Evolutionary conservation across 192 early-diverging fungal genomes (phyloP), one percentile per base, ranked within the genome.

Genomic region (Rhizophagus clarus): DNA sequence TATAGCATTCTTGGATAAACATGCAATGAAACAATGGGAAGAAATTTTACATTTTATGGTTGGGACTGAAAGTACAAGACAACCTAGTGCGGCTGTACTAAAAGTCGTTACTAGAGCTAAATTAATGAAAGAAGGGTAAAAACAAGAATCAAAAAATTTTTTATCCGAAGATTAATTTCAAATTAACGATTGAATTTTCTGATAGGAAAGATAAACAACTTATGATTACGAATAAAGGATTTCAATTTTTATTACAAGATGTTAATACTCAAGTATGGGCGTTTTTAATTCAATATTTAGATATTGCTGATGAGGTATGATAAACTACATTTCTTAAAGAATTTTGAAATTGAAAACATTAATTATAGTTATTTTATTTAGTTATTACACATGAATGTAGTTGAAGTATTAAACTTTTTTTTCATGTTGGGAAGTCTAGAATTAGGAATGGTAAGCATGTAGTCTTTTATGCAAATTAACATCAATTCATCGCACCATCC

Each of bases 181-280:
- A 81, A 77, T 22, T 81, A 77, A 83, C 49, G 77, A 14, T 60
- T 81, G 15, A 77, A 82, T 42, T 83, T 47, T 77, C 74, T 61
- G 34, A 28, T 73, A 47, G 75, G 7, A 34, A 79, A 31, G 83
- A 76, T 1, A 83, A 88, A 1, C 85, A 88, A 1, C 85, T 94
- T 56, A 84, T 84, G 34, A 99, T 99, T 73, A 97, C 97, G 10
- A 96, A 95, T 81, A 96, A 97, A 81, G 97, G 97, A 12, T 99
- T 99, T 83, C 97, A 99, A 84, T 99, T 99, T 82, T 81, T 99
- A 69, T 83, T 99, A 31, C 96, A 97, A 83, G 96, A 99, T 81
- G 88, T 94, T 24, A 95, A 95, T 72, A 92, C 96, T 26, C 97
- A 99, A 87, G 95, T 97, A 10, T 99, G 97, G 97, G 94, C 95